phyloP scores from a whole-genome alignment of 75 land plant species.

The Pinus tabuliformis region DNA sequence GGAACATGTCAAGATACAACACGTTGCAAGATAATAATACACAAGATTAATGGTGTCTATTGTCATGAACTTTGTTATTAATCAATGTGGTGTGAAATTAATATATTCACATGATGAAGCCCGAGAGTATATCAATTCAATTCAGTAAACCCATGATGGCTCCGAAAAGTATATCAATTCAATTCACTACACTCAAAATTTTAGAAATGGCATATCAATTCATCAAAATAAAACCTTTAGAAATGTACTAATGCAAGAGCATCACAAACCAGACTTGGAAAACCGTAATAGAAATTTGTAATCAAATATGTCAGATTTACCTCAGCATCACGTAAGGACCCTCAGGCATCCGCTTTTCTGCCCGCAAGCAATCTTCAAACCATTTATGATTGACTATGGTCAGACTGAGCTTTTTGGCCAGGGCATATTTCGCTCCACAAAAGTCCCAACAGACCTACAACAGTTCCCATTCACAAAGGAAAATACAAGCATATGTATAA shows the following conservation, averaged over 20 bases:
- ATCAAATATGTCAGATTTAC: slow-evolving; percentile 23
- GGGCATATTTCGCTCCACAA: slow-evolving; percentile 57
- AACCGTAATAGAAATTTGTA: neutral
- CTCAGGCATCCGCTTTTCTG: slow-evolving; percentile 57
- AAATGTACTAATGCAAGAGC: neutral
- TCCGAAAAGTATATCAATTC: too few relatives aligned
- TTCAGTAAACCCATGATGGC: too few relatives aligned
- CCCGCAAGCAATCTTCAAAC: slow-evolving; percentile 82
- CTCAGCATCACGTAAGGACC: slow-evolving; percentile 52
- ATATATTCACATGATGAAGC: too few relatives aligned
- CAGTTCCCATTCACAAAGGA: neutral
- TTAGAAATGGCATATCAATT: too few relatives aligned
- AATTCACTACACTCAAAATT: too few relatives aligned
- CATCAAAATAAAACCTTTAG: neutral
- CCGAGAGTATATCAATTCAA: too few relatives aligned
- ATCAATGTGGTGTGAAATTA: too few relatives aligned
- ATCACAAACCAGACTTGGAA: neutral
- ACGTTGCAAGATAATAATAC: too few relatives aligned
- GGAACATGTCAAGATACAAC: too few relatives aligned
- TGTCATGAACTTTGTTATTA: too few relatives aligned
- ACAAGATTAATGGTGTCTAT: too few relatives aligned
- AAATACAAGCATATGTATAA: slow-evolving; percentile 2
- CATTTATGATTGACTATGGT: slow-evolving; percentile 67
- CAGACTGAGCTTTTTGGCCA: slow-evolving; percentile 53
- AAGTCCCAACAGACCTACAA: slow-evolving; percentile 81